Conservation (phyloP, 1,139 yeast species). For the Casaregolazyma suthepensis region DNA sequence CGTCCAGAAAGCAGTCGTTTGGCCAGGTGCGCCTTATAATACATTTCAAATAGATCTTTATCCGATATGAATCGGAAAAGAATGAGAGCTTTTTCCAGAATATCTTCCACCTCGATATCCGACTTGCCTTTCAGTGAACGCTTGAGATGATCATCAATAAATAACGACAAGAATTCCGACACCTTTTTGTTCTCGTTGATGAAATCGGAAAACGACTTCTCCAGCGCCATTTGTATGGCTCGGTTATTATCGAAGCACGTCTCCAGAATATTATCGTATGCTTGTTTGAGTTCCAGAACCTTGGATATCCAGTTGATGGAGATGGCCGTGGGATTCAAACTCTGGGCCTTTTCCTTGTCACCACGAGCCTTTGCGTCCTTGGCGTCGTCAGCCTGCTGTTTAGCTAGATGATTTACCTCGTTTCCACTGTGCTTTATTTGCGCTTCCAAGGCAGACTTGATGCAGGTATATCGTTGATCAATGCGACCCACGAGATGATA, state of each 20-base stretch:
- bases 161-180: conserved; percentile 69
- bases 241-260: conserved; percentile 47
- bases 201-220: conserved; percentile 56
- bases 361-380: conserved; percentile 20
- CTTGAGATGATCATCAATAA: conserved; percentile 65
- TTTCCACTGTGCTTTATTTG: conserved; percentile 43
- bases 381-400: conserved; percentile 18
- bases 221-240: conserved; percentile 49
- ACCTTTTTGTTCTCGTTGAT: conserved; percentile 54
- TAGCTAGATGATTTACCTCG: conserved; percentile 29
- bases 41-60: conserved; percentile 81
- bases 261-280: conserved; percentile 44
- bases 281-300: conserved; percentile 49
- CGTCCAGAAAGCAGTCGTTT: conserved; percentile 59
- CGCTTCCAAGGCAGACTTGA: conserved; percentile 46
- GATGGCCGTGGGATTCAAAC: conserved; percentile 40
- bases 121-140: conserved; percentile 49
- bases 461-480: conserved; percentile 46
- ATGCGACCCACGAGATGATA: conserved; percentile 50
- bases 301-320: conserved; percentile 69
- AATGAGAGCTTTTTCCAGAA: conserved; percentile 50
- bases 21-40: conserved; percentile 85
- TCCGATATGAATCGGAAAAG: conserved; percentile 69
- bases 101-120: conserved; percentile 48
- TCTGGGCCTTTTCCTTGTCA: conserved; percentile 34